Conservation (phyloP, 306 rosid species). For the Cicer yamashitae region DNA sequence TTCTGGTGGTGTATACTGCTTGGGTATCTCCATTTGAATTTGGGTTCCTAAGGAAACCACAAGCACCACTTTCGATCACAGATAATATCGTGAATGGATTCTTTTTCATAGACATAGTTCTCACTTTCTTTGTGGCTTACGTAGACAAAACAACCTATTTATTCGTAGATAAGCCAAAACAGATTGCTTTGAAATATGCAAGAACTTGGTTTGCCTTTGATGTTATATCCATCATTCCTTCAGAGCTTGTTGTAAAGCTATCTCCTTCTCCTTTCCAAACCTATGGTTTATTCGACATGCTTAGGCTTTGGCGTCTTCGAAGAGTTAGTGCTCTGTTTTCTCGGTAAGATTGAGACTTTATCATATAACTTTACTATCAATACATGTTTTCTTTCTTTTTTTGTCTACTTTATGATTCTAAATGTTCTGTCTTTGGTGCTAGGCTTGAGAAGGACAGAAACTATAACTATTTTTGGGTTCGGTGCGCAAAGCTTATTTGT, state of each 20-base stretch:
- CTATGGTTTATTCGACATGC: slow-evolving; percentile 89
- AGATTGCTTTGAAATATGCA: slow-evolving; percentile 74
- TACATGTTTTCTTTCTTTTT: not conserved
- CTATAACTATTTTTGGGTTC: slow-evolving; percentile 88
- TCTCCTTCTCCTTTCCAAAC: slow-evolving; percentile 61
- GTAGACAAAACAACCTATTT: slow-evolving; percentile 72
- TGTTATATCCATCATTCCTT: slow-evolving; percentile 79
- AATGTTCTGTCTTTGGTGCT: slow-evolving; percentile 30
- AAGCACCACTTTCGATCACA: slow-evolving; percentile 58
- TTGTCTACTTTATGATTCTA: not conserved
- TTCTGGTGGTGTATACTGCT: slow-evolving; percentile 83
- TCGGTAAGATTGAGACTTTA: slow-evolving; percentile 50
- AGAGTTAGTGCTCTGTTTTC: slow-evolving; percentile 89
- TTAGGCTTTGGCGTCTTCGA: slow-evolving; percentile 96
- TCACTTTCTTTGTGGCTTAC: slow-evolving; percentile 92
- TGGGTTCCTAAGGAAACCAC: slow-evolving; percentile 78
- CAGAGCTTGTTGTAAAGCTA: slow-evolving; percentile 68
- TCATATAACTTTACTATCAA: not conserved
- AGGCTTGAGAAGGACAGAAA: slow-evolving; percentile 93
- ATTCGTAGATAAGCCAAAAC: slow-evolving; percentile 64
- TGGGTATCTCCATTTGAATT: slow-evolving; percentile 98
- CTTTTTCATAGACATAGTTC: slow-evolving; percentile 75
- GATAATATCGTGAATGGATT: slow-evolving; percentile 87
- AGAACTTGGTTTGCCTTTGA: slow-evolving; percentile 75
- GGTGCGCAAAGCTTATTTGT: slow-evolving; percentile 85